Evolutionary conservation across 768 basidiomycete species (phyloP), one percentile per base, ranked within the genome.

Genomic region (Trametes sanguinea): DNA sequence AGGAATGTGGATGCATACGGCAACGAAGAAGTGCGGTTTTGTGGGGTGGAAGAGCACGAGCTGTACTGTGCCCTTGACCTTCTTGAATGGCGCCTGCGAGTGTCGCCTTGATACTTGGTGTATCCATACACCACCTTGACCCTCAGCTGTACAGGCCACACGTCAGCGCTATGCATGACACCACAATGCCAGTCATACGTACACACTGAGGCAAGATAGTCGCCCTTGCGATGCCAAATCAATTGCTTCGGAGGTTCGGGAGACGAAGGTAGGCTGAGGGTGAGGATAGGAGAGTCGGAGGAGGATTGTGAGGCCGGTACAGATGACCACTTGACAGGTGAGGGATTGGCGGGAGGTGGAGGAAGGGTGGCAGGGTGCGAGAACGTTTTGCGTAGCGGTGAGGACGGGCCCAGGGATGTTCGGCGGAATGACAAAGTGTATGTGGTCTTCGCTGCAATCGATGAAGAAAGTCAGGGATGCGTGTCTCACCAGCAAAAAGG

Each of bases 51-150:
- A 99, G 44, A 90, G 81, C 22, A 97, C 95, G 50, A 88, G 77
- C 75, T 99, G 97, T 8, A 98, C 89, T 13, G 84, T 72, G 35
- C 97, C 97, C 75, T 92, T 92, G 65, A 96, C 85, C 75, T 94
- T 95, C 74, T 90, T 94, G 86, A 99, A 98, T 10, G 97, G 97
- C 4, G 95, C 93, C 76, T 99, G 97, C 4, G 96, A 98, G 74
- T 97, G 91, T 72, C 95, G 87, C 62, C 91, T 89, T 32, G 92
- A 89, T 16, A 97, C 74, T 72, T 99, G 97, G 72, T 99, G 97
- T 54, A 99, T 97, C 86, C 96, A 94, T 32, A 98, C 92, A 47
- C 87, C 85, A 39, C 90, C 88, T 71, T 93, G 90, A 37, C 81
- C 82, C 52, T 87, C 90, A 14, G 88, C 88, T 90, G 64, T 29